Conservation (phyloP, 108 stramenopile genomes). For the Epipyxis sp. region DNA sequence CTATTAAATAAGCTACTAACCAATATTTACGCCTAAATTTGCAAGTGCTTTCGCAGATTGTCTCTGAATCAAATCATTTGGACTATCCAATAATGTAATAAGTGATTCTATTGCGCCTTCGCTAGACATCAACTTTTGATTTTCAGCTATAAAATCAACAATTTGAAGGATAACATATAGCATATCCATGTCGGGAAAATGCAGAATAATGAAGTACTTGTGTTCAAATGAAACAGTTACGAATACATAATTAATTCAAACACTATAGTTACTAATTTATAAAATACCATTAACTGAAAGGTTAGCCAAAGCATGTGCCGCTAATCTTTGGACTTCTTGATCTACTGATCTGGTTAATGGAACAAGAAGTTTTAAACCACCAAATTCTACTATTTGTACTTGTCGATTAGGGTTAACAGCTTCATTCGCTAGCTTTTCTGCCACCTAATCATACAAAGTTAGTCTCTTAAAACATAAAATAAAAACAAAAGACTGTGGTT, state of each 20-base stretch:
- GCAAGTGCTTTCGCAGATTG: conserved; percentile 63
- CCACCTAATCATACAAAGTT: conserved; percentile 31
- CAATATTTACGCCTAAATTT: conserved; percentile 61
- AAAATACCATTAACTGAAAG: conserved; percentile 52
- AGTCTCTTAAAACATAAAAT: not conserved
- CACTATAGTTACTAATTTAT: no score
- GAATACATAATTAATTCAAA: no score
- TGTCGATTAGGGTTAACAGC: conserved; percentile 56
- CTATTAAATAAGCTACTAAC: no score
- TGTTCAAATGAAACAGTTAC: no score
- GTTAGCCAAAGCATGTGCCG: conserved; percentile 66
- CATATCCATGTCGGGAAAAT: not conserved
- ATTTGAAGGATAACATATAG: not conserved
- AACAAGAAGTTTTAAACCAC: conserved; percentile 58
- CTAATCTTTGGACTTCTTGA: conserved; percentile 58
- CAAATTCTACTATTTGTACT: conserved; percentile 53
- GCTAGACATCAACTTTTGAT: conserved; percentile 56
- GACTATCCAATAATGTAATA: conserved; percentile 41
- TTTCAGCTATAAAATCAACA: conserved; percentile 35
- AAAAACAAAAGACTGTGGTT: not conserved
- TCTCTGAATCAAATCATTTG: conserved; percentile 43
- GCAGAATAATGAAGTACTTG: no score
- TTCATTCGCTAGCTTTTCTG: conserved; percentile 62
- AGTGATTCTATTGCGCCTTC: conserved; percentile 60
- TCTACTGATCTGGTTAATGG: conserved; percentile 58